A percentile compares a stretch with the other conserved stretches of the same genome.
phyloP scores from a whole-genome alignment of 139 green algal species.

The Astrephomene gubernaculifera region DNA sequence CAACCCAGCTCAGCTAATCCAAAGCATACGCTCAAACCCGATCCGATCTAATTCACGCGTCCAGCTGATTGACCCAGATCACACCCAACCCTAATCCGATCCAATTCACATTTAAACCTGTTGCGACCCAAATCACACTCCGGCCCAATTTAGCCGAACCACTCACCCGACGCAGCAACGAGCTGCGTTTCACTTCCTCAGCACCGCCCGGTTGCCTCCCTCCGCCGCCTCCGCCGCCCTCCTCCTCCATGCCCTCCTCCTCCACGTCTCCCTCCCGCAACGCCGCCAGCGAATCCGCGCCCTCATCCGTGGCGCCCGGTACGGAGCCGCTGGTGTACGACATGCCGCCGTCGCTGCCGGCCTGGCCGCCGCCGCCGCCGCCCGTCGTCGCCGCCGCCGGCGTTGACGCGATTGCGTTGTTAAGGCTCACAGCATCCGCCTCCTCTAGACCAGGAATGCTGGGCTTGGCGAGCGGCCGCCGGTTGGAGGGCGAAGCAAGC shows the following conservation, averaged over 20 bases:
- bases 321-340: neutral
- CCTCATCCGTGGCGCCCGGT: neutral
- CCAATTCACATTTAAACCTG: no score
- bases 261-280: no score
- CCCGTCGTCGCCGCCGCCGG: neutral
- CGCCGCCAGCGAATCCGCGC: neutral
- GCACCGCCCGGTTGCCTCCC: neutral
- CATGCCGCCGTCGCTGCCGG: neutral
- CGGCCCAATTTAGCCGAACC: no score
- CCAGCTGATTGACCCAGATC: no score
- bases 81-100: no score
- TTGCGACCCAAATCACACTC: no score
- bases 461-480: neutral
- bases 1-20: no score
- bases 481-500: no score
- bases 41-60: no score
- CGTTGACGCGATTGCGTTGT: neutral
- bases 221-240: neutral
- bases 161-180: constrained; percentile 7
- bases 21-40: no score
- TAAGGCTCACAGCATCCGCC: neutral
- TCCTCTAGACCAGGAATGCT: constrained; percentile 8
- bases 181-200: neutral
- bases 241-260: neutral
- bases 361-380: no score